Base-by-base conservation (phyloP, 2,329 filamentous ascomycete genomes). In the Colletotrichum spinosum region DNA sequence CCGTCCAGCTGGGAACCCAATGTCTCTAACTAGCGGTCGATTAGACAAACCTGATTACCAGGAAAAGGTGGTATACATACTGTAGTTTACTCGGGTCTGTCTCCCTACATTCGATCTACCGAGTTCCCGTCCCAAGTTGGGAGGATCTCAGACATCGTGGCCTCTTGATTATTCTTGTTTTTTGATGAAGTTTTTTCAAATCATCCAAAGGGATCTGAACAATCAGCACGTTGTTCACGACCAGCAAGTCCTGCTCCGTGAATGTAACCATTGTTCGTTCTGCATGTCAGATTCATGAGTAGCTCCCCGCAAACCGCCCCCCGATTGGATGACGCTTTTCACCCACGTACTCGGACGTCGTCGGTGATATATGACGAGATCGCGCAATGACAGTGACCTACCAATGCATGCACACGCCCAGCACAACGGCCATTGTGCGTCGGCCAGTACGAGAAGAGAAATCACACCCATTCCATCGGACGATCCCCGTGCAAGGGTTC, bases 41-140 rank as follows among this genome's bases (percentile, higher is more conserved):
- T 45, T 53, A 39, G 55, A 17, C 9, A 38, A 25, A 51, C 45
- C 52, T 51, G 59, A 62, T 60, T 52, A 35, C 9, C 34, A 17
- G 13, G n/a, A 46, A 53, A 53, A 49, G 17, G 49, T 45, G 25
- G 17, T 48, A 35, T 53, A 5, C 25, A 25, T 25, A 25, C 2
- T 17, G 17, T 17, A 17, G 48, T 65, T 56, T 44, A 65, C 62
- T 52, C 62, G 39, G 44, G 46, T 35, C 49, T 33, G 38, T 13
- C 57, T 61, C 62, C 62, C 62, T 65, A 48, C 52, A 55, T 62
- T 55, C 41, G 59, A 62, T 65, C 62, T 62, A 62, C 60, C 59
- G 58, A 45, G 58, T 56, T 42, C 48, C 35, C 54, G 55, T 42
- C 48, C 35, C 54, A 34, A 49, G 35, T 13, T 39, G 41, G 56